A percentile compares a stretch with the other conserved stretches of the same genome.
phyloP scores from a whole-genome alignment of 2,329 filamentous ascomycete species.

The Hypoxylon rubiginosum region DNA sequence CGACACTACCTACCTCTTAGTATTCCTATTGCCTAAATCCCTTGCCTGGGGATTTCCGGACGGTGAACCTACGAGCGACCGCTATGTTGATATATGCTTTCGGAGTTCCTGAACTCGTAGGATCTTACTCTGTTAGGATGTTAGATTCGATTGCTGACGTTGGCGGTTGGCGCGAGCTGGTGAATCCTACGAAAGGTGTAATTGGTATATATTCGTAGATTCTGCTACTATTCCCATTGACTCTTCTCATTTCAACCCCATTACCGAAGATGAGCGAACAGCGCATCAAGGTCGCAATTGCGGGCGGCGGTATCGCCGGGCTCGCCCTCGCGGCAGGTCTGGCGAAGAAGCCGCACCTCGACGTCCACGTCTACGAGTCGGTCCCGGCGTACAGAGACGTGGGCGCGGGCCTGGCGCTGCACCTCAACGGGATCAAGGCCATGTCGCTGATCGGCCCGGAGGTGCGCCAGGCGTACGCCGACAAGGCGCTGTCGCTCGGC shows the following conservation, averaged over 20 bases:
- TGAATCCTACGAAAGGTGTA: constrained; percentile 16
- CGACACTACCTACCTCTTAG: too few species aligned
- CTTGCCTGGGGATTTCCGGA: background rate
- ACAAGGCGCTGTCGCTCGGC: constrained; percentile 50
- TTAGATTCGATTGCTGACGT: constrained; percentile 28
- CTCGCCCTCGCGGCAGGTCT: constrained; percentile 55
- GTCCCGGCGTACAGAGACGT: constrained; percentile 52
- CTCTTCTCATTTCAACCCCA: background rate
- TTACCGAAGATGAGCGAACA: constrained; percentile 18
- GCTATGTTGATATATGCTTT: constrained; percentile 1
- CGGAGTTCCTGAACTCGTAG: background rate
- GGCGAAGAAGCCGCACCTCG: constrained; percentile 51
- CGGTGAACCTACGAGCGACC: background rate
- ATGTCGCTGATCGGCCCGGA: constrained; percentile 54
- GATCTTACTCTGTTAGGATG: constrained; percentile 7
- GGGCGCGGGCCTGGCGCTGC: constrained; percentile 57
- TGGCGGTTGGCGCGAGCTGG: constrained; percentile 18
- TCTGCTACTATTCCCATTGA: background rate
- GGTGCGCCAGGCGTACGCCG: constrained; percentile 50
- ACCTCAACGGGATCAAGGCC: constrained; percentile 54
- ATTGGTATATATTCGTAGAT: constrained; percentile 7
- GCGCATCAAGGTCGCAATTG: constrained; percentile 46
- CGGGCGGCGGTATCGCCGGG: constrained; percentile 54
- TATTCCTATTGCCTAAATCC: background rate
- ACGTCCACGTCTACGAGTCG: constrained; percentile 56